These are phyloP conservation scores for Ramaria sp. DNA, from an alignment of 768 basidiomycete genomes.

Conservation along the genomic window DNA sequence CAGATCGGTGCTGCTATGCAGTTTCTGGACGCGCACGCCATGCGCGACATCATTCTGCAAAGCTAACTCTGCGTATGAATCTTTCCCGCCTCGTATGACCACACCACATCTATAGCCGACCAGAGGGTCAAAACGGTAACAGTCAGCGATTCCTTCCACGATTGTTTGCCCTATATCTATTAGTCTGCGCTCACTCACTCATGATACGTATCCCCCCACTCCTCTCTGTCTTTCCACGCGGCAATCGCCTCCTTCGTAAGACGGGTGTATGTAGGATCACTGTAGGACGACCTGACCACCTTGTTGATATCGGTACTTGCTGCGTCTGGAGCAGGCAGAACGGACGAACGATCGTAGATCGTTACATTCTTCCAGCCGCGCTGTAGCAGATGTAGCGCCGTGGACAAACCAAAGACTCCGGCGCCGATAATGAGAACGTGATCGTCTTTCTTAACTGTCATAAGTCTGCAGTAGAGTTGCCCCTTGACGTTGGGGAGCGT, in stretches of 20 bases:
- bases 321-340: conserved; percentile 73
- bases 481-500: no score
- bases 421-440: conserved; percentile 64
- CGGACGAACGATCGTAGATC: conserved; percentile 59
- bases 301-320: conserved; percentile 52
- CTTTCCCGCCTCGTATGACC: conserved; percentile 38
- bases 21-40: conserved; percentile 38
- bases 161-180: not conserved
- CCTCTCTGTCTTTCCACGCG: conserved; percentile 52
- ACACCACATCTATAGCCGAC: conserved; percentile 50
- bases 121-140: not conserved
- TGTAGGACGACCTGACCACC: conserved; percentile 72
- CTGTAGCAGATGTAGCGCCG: conserved; percentile 67
- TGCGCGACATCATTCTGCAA: conserved; percentile 52
- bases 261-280: conserved; percentile 54
- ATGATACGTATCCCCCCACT: conserved; percentile 70
- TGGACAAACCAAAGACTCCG: conserved; percentile 81
- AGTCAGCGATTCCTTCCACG: not conserved
- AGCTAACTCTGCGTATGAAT: conserved; percentile 40
- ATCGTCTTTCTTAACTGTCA: not conserved
- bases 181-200: conserved; percentile 52
- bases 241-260: conserved; percentile 70
- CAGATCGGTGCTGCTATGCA: conserved; percentile 31
- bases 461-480: no score
- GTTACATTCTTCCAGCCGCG: conserved; percentile 62